These are phyloP conservation scores for Pseudogymnoascus sp. DNA, from an alignment of 2,329 filamentous ascomycete species.

Conservation along the genomic window DNA sequence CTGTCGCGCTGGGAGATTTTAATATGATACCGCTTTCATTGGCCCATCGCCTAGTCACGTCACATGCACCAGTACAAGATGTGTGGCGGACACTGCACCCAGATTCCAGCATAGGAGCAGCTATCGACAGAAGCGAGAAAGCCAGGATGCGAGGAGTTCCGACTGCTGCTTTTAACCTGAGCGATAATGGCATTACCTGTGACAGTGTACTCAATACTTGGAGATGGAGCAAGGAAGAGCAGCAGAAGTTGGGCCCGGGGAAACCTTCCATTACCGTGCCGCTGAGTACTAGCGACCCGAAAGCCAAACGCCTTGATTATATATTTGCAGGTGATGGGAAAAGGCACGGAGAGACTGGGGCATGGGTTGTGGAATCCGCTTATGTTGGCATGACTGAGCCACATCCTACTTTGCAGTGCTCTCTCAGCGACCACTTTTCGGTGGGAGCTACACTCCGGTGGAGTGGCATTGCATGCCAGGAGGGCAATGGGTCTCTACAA, in stretches of 20 bases:
- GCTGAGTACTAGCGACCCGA: slow-evolving; percentile 59
- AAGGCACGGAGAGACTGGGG: slow-evolving; percentile 26
- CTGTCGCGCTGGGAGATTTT: slow-evolving; percentile 85
- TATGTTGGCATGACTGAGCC: slow-evolving; percentile 74
- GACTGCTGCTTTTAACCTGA: slow-evolving; percentile 69
- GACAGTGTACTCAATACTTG: slow-evolving; percentile 86
- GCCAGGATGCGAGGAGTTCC: slow-evolving; percentile 61
- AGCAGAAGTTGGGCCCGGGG: slow-evolving; percentile 59
- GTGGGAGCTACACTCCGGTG: slow-evolving; percentile 66
- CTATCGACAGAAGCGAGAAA: slow-evolving; percentile 59
- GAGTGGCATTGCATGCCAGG: not conserved
- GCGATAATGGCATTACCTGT: slow-evolving; percentile 78
- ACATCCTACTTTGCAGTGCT: slow-evolving; percentile 75
- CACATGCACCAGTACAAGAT: slow-evolving; percentile 70
- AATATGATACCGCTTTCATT: slow-evolving; percentile 91
- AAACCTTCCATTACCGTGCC: slow-evolving; percentile 54
- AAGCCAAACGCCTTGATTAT: slow-evolving; percentile 87
- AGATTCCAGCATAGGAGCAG: slow-evolving; percentile 70
- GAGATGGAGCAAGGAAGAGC: slow-evolving; percentile 72
- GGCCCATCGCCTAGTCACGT: slow-evolving; percentile 74
- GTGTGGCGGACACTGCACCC: slow-evolving; percentile 81
- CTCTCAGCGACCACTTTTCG: slow-evolving; percentile 90
- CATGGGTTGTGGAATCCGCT: slow-evolving; percentile 64
- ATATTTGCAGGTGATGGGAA: slow-evolving; percentile 67
- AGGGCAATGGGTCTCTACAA: slow-evolving; percentile 22